phyloP scores from a whole-genome alignment of 2,329 filamentous ascomycete genomes.

The Claviceps pusilla region DNA sequence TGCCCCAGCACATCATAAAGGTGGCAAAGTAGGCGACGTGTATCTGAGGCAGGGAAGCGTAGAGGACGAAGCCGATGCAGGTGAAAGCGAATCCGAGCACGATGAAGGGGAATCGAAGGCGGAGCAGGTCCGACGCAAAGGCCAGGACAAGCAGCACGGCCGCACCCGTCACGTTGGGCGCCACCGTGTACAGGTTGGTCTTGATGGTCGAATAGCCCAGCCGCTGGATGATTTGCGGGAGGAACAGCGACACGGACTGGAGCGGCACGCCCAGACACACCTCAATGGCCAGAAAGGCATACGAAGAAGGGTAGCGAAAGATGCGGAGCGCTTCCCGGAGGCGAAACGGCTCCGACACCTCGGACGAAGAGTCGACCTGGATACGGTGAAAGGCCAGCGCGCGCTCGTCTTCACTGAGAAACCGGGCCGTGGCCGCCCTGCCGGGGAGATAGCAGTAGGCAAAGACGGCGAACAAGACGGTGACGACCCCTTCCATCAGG shows the following conservation, averaged over 20 bases:
- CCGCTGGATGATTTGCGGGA: slow-evolving; percentile 39
- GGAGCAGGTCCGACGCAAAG: slow-evolving; percentile 51
- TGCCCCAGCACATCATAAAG: slow-evolving; percentile 76
- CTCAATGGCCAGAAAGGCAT: slow-evolving; percentile 36
- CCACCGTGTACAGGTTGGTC: slow-evolving; percentile 71
- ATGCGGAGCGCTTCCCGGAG: slow-evolving; percentile 35
- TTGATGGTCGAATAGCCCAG: slow-evolving; percentile 34
- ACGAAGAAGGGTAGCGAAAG: slow-evolving; percentile 34
- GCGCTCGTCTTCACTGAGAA: slow-evolving; percentile 52
- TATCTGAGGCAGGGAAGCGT: slow-evolving; percentile 53
- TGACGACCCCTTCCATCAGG: slow-evolving; percentile 39
- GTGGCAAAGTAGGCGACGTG: slow-evolving; percentile 58
- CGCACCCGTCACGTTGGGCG: slow-evolving; percentile 62
- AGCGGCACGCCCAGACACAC: slow-evolving; percentile 45
- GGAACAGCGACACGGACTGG: slow-evolving; percentile 37
- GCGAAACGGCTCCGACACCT: slow-evolving; percentile 37
- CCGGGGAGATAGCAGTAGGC: slow-evolving; percentile 55
- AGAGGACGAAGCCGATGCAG: slow-evolving; percentile 66
- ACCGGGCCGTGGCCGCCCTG: slow-evolving; percentile 47
- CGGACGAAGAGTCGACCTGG: slow-evolving; percentile 56
- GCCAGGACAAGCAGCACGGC: slow-evolving; percentile 58
- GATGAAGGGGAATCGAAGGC: slow-evolving; percentile 61
- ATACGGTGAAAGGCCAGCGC: slow-evolving; percentile 58
- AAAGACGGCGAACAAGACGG: slow-evolving; percentile 46
- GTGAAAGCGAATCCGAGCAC: slow-evolving; percentile 59